phyloP scores from a whole-genome alignment of 1,284 basidiomycete species.

The Papiliotrema laurentii region DNA sequence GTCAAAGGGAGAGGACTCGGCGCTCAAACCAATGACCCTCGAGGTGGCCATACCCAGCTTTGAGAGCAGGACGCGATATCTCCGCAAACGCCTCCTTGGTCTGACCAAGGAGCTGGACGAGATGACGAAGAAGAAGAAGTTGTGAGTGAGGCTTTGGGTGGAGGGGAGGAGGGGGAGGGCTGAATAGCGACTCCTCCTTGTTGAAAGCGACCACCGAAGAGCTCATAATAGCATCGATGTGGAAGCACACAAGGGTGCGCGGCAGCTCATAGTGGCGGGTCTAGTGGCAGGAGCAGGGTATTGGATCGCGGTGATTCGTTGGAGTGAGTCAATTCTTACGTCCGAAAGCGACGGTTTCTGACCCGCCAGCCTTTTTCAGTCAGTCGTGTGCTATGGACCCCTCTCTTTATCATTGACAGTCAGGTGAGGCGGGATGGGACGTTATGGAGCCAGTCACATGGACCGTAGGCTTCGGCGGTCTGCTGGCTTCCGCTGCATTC shows the following conservation, averaged over 20 bases:
- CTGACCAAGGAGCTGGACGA: constrained; percentile 55
- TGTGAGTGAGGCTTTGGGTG: constrained; percentile 18
- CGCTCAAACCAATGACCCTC: constrained; percentile 38
- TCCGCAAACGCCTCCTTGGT: constrained; percentile 53
- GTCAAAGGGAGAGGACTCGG: background rate
- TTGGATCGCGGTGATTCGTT: constrained; percentile 60
- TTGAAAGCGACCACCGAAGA: background rate
- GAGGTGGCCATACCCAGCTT: constrained; percentile 61
- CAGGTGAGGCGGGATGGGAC: constrained; percentile 53
- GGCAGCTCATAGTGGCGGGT: constrained; percentile 57
- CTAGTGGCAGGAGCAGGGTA: constrained; percentile 60
- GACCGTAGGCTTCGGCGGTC: constrained; percentile 30
- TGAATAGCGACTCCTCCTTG: too few species aligned
- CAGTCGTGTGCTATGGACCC: background rate
- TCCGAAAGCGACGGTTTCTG: background rate
- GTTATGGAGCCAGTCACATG: constrained; percentile 59
- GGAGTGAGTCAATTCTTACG: constrained; percentile 44
- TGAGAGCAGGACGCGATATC: constrained; percentile 58
- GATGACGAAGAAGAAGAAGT: constrained; percentile 50
- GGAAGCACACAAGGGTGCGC: constrained; percentile 57
- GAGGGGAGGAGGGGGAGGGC: too few species aligned
- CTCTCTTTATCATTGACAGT: background rate
- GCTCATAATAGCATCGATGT: constrained; percentile 53
- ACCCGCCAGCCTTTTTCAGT: constrained; percentile 1
- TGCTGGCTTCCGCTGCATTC: constrained; percentile 28